Evolutionary conservation across 768 basidiomycete species (phyloP).

Genomic region (Trametes coccinea): DNA sequence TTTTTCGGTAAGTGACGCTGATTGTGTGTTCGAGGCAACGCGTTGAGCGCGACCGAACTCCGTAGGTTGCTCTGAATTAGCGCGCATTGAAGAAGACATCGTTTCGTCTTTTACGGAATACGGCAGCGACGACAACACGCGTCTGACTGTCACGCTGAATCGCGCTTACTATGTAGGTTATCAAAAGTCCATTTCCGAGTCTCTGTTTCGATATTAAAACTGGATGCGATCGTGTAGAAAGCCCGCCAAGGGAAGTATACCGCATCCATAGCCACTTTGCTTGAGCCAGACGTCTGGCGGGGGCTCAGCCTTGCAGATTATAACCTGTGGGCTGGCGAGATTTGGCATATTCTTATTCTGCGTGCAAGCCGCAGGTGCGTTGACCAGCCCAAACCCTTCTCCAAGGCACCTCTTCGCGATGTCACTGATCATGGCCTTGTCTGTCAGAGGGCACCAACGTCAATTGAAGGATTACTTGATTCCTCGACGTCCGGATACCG

Average conservation of each 20-base stretch:
- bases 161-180: slow-evolving; percentile 61
- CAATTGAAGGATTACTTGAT: slow-evolving; percentile 66
- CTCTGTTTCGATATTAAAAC: not conserved
- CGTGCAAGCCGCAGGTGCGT: slow-evolving; percentile 68
- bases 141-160: slow-evolving; percentile 62
- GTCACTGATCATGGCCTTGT: not conserved
- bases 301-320: slow-evolving; percentile 66
- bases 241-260: slow-evolving; percentile 71
- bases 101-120: slow-evolving; percentile 65
- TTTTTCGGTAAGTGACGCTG: slow-evolving; percentile 52
- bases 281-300: slow-evolving; percentile 71
- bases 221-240: slow-evolving; percentile 39
- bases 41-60: not conserved
- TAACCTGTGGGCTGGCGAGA: slow-evolving; percentile 68
- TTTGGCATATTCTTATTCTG: slow-evolving; percentile 76
- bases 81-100: slow-evolving; percentile 66
- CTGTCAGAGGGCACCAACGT: slow-evolving; percentile 59
- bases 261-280: slow-evolving; percentile 58
- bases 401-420: not conserved
- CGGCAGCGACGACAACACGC: slow-evolving; percentile 60
- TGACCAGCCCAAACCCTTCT: not conserved
- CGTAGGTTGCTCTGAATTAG: slow-evolving; percentile 66
- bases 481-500: slow-evolving; percentile 56
- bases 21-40: slow-evolving; percentile 3
- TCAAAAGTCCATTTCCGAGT: not conserved